Conservation (phyloP, 768 basidiomycete genomes). For the Xanthoconium purpureum region DNA sequence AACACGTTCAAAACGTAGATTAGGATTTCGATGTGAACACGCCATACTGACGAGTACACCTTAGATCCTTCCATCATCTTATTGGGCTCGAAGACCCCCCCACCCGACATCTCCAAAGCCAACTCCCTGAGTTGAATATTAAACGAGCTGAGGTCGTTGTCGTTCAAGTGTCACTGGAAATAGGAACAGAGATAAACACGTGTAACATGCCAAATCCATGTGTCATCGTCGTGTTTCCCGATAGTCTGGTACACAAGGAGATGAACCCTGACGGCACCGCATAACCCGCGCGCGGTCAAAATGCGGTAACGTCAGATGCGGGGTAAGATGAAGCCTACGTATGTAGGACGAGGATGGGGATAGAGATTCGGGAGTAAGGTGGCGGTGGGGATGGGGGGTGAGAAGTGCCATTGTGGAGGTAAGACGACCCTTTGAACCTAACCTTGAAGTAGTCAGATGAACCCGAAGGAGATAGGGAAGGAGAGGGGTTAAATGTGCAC, state of each 20-base stretch:
- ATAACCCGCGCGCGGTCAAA: not conserved
- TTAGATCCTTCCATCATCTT: not conserved
- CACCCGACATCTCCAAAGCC: not conserved
- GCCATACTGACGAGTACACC: slow-evolving; percentile 5
- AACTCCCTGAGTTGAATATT: not conserved
- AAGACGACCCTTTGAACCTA: not conserved
- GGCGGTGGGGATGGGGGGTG: not conserved
- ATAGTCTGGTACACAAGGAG: not conserved
- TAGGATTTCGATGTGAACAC: not conserved
- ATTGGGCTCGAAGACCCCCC: not conserved
- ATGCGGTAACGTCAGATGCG: not conserved
- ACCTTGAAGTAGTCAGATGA: not conserved
- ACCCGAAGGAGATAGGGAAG: too few species aligned
- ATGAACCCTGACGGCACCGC: slow-evolving; percentile 3
- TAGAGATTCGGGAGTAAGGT: slow-evolving; percentile 1
- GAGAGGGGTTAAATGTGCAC: not conserved
- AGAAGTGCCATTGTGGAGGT: not conserved
- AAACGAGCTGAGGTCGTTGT: not conserved
- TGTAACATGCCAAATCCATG: not conserved
- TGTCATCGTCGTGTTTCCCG: not conserved
- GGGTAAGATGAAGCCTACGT: not conserved
- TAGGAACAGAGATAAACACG: not conserved
- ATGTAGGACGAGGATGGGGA: not conserved
- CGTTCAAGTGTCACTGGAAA: not conserved
- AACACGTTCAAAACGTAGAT: slow-evolving; percentile 2